Conservation (phyloP, 2,329 filamentous ascomycete species). For the Fusarium pseudoanthophilum region DNA sequence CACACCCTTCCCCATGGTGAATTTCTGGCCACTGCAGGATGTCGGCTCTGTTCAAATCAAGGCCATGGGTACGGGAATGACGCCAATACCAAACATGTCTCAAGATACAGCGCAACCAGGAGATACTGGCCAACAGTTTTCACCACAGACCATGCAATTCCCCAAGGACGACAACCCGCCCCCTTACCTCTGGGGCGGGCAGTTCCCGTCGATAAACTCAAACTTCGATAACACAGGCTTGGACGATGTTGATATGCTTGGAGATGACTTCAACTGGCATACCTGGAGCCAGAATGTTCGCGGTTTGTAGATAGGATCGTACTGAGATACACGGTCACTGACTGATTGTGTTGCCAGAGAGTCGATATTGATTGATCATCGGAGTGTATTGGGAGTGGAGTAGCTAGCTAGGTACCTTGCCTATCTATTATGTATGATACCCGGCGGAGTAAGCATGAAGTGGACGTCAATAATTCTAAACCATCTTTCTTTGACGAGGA, state of each 20-base stretch:
- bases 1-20: constrained; percentile 20
- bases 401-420: neutral
- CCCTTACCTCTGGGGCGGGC: constrained; percentile 56
- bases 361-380: neutral
- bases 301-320: constrained; percentile 51
- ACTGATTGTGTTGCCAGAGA: neutral
- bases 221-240: constrained; percentile 43
- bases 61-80: constrained; percentile 6
- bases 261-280: constrained; percentile 61
- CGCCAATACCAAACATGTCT: neutral
- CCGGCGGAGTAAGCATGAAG: constrained; percentile 24
- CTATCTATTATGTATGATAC: constrained; percentile 41
- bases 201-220: constrained; percentile 46
- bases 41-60: constrained; percentile 36
- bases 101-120: constrained; percentile 18
- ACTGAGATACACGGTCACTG: constrained; percentile 39
- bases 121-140: constrained; percentile 15
- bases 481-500: neutral
- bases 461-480: neutral
- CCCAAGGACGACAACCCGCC: constrained; percentile 51
- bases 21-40: constrained; percentile 42
- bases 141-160: constrained; percentile 38
- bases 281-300: constrained; percentile 58
- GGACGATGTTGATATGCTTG: constrained; percentile 54
- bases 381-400: constrained; percentile 17